A percentile compares a stretch with the other conserved stretches of the same genome.
Evolutionary conservation across 192 early-diverging fungal species (phyloP).

Genomic region (Coemansia sp.): DNA sequence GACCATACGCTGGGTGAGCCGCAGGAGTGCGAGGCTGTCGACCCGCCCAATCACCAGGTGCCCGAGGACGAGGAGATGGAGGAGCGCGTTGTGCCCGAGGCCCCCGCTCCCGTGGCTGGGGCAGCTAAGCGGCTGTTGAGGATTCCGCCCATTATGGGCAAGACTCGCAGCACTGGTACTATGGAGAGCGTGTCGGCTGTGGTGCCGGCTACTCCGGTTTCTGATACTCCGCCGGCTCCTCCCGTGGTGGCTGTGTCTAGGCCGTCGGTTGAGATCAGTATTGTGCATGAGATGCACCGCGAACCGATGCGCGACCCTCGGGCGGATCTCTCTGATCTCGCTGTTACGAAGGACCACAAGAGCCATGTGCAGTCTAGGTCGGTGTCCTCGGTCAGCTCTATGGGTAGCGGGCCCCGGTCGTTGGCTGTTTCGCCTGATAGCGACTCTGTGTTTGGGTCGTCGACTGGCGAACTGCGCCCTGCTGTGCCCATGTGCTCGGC

Average conservation of each 20-base stretch:
- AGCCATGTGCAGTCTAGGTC: conserved; percentile 12
- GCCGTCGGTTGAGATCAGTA: conserved; percentile 29
- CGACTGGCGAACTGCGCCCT: background rate
- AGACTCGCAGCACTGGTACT: conserved; percentile 5
- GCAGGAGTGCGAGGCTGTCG: conserved; percentile 10
- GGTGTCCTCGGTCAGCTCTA: conserved; percentile 18
- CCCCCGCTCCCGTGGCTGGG: background rate
- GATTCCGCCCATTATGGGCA: conserved; percentile 2
- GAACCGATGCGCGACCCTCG: conserved; percentile 44
- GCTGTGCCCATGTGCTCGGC: conserved; percentile 3
- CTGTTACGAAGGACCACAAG: background rate
- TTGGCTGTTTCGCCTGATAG: conserved; percentile 19
- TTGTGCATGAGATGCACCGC: conserved; percentile 23
- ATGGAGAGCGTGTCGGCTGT: background rate
- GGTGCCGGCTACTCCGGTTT: background rate
- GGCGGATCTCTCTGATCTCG: conserved; percentile 34
- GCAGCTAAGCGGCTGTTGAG: background rate
- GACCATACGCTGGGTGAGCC: conserved; percentile 39
- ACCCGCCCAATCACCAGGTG: background rate
- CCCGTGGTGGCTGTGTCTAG: background rate
- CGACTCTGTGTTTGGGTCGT: background rate
- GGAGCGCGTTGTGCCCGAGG: background rate
- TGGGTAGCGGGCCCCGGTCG: conserved; percentile 19
- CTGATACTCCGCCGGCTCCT: background rate
- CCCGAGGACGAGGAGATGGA: background rate